phyloP scores from a whole-genome alignment of 2,329 filamentous ascomycete species.

The Lachnellula hyalina region DNA sequence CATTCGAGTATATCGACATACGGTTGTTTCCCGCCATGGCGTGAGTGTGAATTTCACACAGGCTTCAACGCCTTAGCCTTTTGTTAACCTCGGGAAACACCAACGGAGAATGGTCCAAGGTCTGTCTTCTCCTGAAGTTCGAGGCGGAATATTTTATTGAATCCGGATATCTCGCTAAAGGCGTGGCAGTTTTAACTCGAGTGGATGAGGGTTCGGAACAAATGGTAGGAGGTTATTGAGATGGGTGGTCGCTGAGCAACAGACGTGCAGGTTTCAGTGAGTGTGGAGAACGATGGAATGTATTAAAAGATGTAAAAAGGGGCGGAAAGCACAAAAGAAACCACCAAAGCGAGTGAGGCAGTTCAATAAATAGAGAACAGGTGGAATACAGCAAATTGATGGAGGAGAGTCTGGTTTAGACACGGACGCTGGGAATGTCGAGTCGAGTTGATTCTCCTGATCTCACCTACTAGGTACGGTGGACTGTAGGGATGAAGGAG shows the following conservation, averaged over 20 bases:
- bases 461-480: no score
- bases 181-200: no score
- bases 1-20: slow-evolving; percentile 61
- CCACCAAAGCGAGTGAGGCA: slow-evolving; percentile 57
- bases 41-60: slow-evolving; percentile 2
- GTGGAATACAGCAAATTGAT: slow-evolving; percentile 10
- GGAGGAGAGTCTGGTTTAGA: slow-evolving; percentile 12
- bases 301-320: slow-evolving; percentile 18
- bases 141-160: no score
- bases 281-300: slow-evolving; percentile 10
- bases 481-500: no score
- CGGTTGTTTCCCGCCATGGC: slow-evolving; percentile 31
- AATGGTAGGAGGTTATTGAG: no score
- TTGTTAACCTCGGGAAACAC: slow-evolving; percentile 14
- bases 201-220: neutral
- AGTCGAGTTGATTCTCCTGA: neutral
- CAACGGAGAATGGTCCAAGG: neutral
- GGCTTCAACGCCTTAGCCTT: slow-evolving; percentile 14
- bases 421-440: neutral
- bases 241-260: slow-evolving; percentile 22
- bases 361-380: slow-evolving; percentile 14
- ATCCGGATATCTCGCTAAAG: no score
- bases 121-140: neutral
- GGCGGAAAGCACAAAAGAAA: slow-evolving; percentile 29
- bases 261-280: slow-evolving; percentile 6